These are phyloP conservation scores for Neoascochyta sp. DNA, from an alignment of 2,329 filamentous ascomycete species.

Conservation along the genomic window DNA sequence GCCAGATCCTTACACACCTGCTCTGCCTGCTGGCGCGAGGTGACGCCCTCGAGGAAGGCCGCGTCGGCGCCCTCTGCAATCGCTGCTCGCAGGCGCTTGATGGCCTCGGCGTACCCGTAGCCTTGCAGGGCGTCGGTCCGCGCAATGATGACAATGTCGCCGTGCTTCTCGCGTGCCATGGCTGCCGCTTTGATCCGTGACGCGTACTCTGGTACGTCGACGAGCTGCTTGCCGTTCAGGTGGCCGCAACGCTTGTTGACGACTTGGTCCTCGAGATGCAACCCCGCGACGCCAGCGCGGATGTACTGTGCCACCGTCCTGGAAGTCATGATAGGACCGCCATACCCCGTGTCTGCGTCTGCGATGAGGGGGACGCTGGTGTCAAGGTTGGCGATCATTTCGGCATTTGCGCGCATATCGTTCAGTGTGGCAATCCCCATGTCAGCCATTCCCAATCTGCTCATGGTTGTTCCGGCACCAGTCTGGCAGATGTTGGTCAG, in stretches of 20 bases:
- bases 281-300: constrained; percentile 54
- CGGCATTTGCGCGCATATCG: constrained; percentile 62
- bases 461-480: constrained; percentile 60
- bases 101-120: constrained; percentile 55
- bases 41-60: constrained; percentile 58
- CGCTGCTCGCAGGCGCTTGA: constrained; percentile 51
- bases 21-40: constrained; percentile 49
- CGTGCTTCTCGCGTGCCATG: constrained; percentile 47
- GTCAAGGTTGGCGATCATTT: constrained; percentile 61
- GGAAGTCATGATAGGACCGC: constrained; percentile 43
- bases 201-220: constrained; percentile 50
- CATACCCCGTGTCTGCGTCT: constrained; percentile 59
- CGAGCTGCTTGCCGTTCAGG: constrained; percentile 58
- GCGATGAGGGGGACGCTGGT: constrained; percentile 57
- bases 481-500: constrained; percentile 43
- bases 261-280: constrained; percentile 64
- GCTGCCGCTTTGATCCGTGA: constrained; percentile 56
- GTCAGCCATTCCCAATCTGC: constrained; percentile 60
- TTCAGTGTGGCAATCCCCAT: constrained; percentile 59
- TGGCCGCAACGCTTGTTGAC: constrained; percentile 64
- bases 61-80: constrained; percentile 57
- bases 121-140: constrained; percentile 60
- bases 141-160: constrained; percentile 62
- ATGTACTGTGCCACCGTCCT: constrained; percentile 54
- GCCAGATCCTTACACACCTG: constrained; percentile 48